A percentile compares a stretch with the other conserved stretches of the same genome.
These are phyloP conservation scores for Pyricularia sp. DNA, from an alignment of 2,329 filamentous ascomycete genomes.

Conservation along the genomic window DNA sequence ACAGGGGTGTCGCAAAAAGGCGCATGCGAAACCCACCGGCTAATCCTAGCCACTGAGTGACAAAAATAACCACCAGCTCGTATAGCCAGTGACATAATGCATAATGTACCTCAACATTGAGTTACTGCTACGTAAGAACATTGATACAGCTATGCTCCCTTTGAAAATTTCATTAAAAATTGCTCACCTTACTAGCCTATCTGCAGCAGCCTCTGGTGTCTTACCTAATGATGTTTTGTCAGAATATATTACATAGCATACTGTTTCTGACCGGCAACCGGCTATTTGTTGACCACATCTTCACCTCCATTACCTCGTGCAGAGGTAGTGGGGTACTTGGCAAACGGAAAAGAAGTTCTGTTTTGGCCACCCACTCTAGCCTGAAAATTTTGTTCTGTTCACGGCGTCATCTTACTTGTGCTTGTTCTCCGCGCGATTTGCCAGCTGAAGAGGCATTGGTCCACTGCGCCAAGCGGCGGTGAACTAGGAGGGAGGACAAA, in stretches of 20 bases:
- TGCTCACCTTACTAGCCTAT: not conserved
- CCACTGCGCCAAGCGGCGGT: not conserved
- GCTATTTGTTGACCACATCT: not conserved
- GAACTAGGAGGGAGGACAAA: not conserved
- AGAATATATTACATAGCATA: too few relatives aligned
- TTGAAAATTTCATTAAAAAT: not conserved
- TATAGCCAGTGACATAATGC: not conserved
- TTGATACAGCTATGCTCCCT: not conserved
- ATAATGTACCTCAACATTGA: too few relatives aligned
- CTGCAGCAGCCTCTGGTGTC: too few relatives aligned
- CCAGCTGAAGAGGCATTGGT: not conserved
- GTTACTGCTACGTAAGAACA: not conserved
- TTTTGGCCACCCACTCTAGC: not conserved
- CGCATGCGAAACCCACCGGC: not conserved
- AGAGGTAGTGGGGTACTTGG: not conserved
- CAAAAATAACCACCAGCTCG: not conserved
- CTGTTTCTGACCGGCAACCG: not conserved
- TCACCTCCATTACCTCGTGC: not conserved
- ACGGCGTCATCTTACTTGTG: not conserved
- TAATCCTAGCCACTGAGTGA: not conserved
- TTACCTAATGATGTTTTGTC: not conserved
- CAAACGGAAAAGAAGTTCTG: not conserved
- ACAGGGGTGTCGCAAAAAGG: not conserved
- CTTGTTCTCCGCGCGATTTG: not conserved
- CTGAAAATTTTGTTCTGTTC: not conserved